These are phyloP conservation scores for Cladophialophora bantiana DNA, from an alignment of 2,329 filamentous ascomycete genomes.

Conservation along the genomic window DNA sequence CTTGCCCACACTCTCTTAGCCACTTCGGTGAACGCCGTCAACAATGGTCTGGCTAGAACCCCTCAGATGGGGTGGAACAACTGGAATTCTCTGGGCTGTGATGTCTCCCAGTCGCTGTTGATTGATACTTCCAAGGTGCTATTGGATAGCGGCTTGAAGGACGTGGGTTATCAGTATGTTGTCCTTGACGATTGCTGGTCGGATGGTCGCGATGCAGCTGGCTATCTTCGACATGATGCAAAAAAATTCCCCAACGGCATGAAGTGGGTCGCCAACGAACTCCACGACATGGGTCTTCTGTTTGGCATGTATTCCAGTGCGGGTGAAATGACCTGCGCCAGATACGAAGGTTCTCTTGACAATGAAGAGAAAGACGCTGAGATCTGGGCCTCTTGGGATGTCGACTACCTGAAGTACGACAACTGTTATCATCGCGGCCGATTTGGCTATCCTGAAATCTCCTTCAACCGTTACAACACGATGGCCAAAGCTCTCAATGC, in stretches of 20 bases:
- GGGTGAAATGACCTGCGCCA: conserved; percentile 43
- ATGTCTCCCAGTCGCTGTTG: conserved; percentile 56
- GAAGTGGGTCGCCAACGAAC: conserved; percentile 53
- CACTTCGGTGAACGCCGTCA: conserved; percentile 40
- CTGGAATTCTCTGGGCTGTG: conserved; percentile 58
- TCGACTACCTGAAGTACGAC: conserved; percentile 57
- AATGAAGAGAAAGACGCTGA: conserved; percentile 62
- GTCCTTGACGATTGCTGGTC: conserved; percentile 63
- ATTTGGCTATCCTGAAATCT: conserved; percentile 55
- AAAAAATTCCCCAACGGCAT: conserved; percentile 59
- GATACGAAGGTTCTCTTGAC: conserved; percentile 55
- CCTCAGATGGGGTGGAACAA: conserved; percentile 57
- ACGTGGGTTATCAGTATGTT: conserved; percentile 58
- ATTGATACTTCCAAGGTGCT: conserved; percentile 56
- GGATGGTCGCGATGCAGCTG: conserved; percentile 52
- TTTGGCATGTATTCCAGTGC: conserved; percentile 62
- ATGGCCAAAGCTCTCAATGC: conserved; percentile 57
- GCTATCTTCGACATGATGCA: conserved; percentile 51
- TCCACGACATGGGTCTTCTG: conserved; percentile 59
- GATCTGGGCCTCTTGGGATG: conserved; percentile 60
- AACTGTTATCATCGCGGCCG: conserved; percentile 64
- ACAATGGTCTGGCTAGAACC: conserved; percentile 52
- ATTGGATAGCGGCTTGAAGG: conserved; percentile 44
- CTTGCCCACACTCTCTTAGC: conserved; percentile 30
- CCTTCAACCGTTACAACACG: conserved; percentile 56